Base-by-base conservation (phyloP, 352 stramenopile species). In the Achlya hypogyna region DNA sequence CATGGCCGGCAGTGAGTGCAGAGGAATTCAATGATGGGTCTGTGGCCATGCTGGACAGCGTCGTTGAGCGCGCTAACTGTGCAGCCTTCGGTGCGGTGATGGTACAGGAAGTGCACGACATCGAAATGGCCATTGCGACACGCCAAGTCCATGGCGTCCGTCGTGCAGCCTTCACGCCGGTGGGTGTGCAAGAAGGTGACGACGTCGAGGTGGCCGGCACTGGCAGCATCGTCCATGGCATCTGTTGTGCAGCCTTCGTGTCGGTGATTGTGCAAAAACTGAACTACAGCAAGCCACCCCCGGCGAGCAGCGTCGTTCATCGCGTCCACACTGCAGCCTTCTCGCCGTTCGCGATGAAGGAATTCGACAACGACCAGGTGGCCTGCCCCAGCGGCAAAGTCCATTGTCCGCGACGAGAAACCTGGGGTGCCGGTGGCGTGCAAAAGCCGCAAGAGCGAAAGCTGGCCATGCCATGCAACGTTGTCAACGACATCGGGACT, bases 31-130 rank as follows among this genome's bases (percentile, higher is more conserved):
- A n/a, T n/a, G n/a, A n/a, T n/a, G n/a, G n/a, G n/a, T n/a, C n/a
- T n/a, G n/a, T n/a, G n/a, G 18, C 53, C 53, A 16, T 32, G 53
- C 0, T 32, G 53, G 31, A 14, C n/a, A 8, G 59, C 59, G n/a
- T 65, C 59, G 59, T 65, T 34, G 28, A 65, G 18, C 35, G 59
- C 59, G 27, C 53, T 38, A 5, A 34, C 43, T 1, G 34, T 34
- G 32, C 53, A 62, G 10, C 53, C 53, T 5, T 65, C 56, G 9
- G 14, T 14, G 18, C 51, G 51, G 12, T 56, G 27, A 10, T 32
- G 27, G 51, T 16, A 32, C 12, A 56, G 51, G 27, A n/a, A 56
- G 27, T 20, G 2, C 2, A 56, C 31, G 3, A 63, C 38, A 18
- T 53, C 32, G 54, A 18, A 20, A 63, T 53, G 54, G 12, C 54